A percentile compares a stretch with the other conserved stretches of the same genome.
phyloP scores from a whole-genome alignment of 202 grass and related monocot genomes.

The Zizania palustris region DNA sequence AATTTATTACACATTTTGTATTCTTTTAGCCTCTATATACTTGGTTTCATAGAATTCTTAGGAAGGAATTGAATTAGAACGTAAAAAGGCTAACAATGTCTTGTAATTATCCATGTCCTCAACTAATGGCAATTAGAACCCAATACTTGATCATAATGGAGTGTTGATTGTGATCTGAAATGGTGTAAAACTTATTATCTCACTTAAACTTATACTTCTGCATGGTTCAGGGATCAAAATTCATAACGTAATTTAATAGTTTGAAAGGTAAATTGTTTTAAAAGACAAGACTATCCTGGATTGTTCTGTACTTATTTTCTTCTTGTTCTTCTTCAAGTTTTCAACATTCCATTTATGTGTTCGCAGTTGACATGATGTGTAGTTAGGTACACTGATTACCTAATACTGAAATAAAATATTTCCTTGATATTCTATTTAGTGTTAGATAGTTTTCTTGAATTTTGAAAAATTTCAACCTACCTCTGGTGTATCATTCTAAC shows the following conservation, averaged over 20 bases:
- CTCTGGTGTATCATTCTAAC: neutral
- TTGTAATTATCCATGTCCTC: neutral
- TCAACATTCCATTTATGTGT: conserved; percentile 1
- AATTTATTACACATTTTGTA: neutral
- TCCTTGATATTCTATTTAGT: conserved; percentile 1
- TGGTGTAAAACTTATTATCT: neutral
- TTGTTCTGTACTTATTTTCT: conserved; percentile 29
- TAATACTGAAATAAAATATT: conserved; percentile 25
- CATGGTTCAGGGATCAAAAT: neutral
- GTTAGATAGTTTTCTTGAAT: conserved; percentile 8
- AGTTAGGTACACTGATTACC: neutral
- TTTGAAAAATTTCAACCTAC: conserved; percentile 1
- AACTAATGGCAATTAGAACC: conserved; percentile 2
- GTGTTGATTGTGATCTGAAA: neutral
- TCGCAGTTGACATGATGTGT: neutral
- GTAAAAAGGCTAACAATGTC: neutral
- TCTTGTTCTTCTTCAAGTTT: too few relatives aligned
- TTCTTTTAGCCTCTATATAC: neutral
- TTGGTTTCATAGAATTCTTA: neutral
- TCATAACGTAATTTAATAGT: neutral
- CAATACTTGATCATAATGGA: neutral
- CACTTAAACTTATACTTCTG: neutral
- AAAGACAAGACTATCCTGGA: neutral
- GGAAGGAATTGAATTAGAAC: neutral
- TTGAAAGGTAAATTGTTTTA: neutral